These are phyloP conservation scores for Tolypocladium cylindrosporum DNA, from an alignment of 2,329 filamentous ascomycete species.

Conservation along the genomic window DNA sequence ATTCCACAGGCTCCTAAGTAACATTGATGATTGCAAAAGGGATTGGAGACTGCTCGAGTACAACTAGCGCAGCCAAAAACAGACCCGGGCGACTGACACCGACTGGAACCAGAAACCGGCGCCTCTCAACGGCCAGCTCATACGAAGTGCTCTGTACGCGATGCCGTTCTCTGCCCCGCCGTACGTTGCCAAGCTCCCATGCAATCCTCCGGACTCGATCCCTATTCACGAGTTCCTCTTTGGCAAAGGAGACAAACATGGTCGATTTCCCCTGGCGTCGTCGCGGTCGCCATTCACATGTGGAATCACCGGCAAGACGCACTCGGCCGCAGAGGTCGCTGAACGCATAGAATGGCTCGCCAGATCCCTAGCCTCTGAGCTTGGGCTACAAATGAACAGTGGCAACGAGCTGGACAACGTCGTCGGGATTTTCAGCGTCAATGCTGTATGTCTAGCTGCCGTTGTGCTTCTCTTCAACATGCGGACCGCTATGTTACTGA, in stretches of 20 bases:
- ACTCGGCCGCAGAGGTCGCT: conserved; percentile 50
- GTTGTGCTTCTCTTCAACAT: no score
- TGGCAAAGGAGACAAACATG: conserved; percentile 46
- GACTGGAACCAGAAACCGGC: not conserved
- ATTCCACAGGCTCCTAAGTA: no score
- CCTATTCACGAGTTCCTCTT: conserved; percentile 63
- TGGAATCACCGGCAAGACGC: conserved; percentile 55
- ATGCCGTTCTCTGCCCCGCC: conserved; percentile 9
- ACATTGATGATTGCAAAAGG: not conserved
- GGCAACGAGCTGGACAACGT: conserved; percentile 73
- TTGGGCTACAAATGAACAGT: conserved; percentile 59
- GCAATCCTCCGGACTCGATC: conserved; percentile 46
- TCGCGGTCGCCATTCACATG: conserved; percentile 63
- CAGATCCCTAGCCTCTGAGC: conserved; percentile 50
- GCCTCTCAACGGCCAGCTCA: not conserved
- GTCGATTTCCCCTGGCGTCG: conserved; percentile 46
- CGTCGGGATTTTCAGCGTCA: conserved; percentile 59
- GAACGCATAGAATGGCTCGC: conserved; percentile 51
- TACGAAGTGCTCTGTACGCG: not conserved
- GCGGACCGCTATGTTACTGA: conserved; percentile 21
- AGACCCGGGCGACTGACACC: not conserved
- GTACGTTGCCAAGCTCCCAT: conserved; percentile 6
- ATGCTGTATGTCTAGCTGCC: conserved; percentile 34
- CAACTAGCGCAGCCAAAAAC: not conserved
- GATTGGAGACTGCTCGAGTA: not conserved